These are phyloP conservation scores for Coemansia sp. DNA, from an alignment of 192 early-diverging fungal species.

Conservation along the genomic window DNA sequence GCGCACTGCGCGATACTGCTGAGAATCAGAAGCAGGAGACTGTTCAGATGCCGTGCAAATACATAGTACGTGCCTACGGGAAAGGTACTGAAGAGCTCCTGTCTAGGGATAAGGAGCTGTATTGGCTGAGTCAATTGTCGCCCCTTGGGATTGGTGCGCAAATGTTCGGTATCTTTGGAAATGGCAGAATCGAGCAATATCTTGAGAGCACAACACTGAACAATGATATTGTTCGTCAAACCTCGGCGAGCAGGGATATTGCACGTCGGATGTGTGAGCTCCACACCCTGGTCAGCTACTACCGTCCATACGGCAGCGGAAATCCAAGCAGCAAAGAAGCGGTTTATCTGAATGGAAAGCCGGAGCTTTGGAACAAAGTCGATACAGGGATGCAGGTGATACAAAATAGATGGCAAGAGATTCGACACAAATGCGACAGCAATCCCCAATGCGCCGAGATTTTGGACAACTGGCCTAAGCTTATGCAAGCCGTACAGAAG, in stretches of 20 bases:
- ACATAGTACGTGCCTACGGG: conserved; percentile 79
- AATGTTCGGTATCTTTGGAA: conserved; percentile 74
- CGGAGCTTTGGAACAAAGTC: conserved; percentile 70
- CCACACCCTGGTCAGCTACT: conserved; percentile 67
- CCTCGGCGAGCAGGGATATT: conserved; percentile 67
- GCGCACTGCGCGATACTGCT: no score
- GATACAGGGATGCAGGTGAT: conserved; percentile 63
- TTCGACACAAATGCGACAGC: conserved; percentile 14
- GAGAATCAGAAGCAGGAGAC: neutral
- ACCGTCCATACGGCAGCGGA: conserved; percentile 49
- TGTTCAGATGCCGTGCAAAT: conserved; percentile 35
- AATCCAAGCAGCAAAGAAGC: neutral
- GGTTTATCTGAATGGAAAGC: conserved; percentile 13
- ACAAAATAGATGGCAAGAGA: conserved; percentile 19
- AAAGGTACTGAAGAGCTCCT: conserved; percentile 76
- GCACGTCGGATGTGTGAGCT: conserved; percentile 69
- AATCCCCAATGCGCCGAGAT: conserved; percentile 24
- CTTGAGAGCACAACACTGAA: conserved; percentile 74
- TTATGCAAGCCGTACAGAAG: conserved; percentile 48
- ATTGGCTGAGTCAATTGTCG: conserved; percentile 73
- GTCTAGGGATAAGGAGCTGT: conserved; percentile 76
- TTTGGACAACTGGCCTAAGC: conserved; percentile 28
- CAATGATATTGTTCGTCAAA: conserved; percentile 66
- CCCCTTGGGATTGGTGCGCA: conserved; percentile 69
- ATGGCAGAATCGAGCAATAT: conserved; percentile 85